phyloP scores from a whole-genome alignment of 257 asterid species.

The Solanum clarkiae region DNA sequence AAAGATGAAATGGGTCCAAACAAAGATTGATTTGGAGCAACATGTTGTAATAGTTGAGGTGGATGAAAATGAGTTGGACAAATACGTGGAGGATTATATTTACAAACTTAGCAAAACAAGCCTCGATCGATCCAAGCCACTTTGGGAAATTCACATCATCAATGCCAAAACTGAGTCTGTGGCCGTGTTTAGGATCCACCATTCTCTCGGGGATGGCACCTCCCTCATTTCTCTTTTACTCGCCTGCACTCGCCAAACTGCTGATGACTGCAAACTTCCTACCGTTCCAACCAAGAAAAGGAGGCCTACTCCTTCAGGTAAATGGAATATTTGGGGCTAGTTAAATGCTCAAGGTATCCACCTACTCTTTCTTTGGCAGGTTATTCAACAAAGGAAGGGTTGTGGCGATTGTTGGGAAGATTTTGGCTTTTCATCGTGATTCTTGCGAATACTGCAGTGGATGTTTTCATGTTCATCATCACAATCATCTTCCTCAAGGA shows the following conservation, averaged over 20 bases:
- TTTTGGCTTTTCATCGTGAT: background rate
- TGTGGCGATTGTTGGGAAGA: background rate
- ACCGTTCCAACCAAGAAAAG: slow-evolving; percentile 2
- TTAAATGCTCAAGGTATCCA: background rate
- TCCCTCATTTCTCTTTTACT: slow-evolving; percentile 1
- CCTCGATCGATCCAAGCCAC: background rate
- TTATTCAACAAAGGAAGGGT: background rate
- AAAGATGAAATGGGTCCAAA: slow-evolving; percentile 22
- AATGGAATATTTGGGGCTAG: background rate
- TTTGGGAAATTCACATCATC: slow-evolving; percentile 1
- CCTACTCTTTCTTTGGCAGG: background rate
- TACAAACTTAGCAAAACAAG: background rate
- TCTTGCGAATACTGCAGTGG: background rate
- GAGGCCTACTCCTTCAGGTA: background rate
- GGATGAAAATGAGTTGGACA: background rate
- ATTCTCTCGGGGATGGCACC: slow-evolving; percentile 7
- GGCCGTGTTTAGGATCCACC: background rate
- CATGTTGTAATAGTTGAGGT: slow-evolving; percentile 12
- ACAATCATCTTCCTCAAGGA: slow-evolving; percentile 1
- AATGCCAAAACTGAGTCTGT: background rate
- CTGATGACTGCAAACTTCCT: background rate
- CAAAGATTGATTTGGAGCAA: slow-evolving; percentile 16
- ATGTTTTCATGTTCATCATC: background rate
- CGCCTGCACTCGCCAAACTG: slow-evolving; percentile 4
- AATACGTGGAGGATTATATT: background rate